Evolutionary conservation across 768 basidiomycete species (phyloP).

Genomic region (Termitomyces sp.): DNA sequence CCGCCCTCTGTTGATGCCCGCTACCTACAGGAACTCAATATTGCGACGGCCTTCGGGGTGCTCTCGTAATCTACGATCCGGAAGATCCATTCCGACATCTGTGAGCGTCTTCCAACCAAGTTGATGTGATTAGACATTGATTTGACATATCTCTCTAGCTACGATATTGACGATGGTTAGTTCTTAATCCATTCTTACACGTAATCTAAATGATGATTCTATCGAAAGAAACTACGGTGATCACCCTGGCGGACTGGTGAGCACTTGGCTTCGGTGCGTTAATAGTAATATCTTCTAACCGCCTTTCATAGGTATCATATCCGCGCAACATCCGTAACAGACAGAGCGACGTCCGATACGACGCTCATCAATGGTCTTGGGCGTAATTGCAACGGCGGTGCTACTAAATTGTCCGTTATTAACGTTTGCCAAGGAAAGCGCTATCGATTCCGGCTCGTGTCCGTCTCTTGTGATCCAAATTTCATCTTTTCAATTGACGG

Average conservation of each 20-base stretch:
- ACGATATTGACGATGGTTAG: conserved; percentile 8
- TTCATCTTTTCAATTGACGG: conserved; percentile 45
- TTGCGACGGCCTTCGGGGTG: conserved; percentile 8
- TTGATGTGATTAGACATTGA: background rate
- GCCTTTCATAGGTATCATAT: background rate
- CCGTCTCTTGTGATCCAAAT: conserved; percentile 29
- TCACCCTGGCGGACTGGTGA: conserved; percentile 4
- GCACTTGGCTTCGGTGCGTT: background rate
- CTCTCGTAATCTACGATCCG: conserved; percentile 4
- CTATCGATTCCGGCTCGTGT: conserved; percentile 35
- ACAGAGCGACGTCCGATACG: conserved; percentile 12
- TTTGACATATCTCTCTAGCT: background rate
- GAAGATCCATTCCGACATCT: conserved; percentile 2
- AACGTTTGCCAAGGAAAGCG: conserved; percentile 31
- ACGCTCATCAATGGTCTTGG: conserved; percentile 10
- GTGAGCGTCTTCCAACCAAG: background rate
- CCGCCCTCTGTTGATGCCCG: background rate
- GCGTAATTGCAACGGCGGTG: background rate
- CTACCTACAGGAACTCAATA: conserved; percentile 2
- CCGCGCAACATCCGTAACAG: background rate
- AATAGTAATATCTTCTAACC: background rate
- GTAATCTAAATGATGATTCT: background rate
- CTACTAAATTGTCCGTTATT: conserved; percentile 32
- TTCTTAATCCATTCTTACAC: background rate
- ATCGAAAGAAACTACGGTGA: background rate